Evolutionary conservation across 108 stramenopile species (phyloP), one percentile per base, ranked within the genome.

Genomic region (Fragilaria radians): DNA sequence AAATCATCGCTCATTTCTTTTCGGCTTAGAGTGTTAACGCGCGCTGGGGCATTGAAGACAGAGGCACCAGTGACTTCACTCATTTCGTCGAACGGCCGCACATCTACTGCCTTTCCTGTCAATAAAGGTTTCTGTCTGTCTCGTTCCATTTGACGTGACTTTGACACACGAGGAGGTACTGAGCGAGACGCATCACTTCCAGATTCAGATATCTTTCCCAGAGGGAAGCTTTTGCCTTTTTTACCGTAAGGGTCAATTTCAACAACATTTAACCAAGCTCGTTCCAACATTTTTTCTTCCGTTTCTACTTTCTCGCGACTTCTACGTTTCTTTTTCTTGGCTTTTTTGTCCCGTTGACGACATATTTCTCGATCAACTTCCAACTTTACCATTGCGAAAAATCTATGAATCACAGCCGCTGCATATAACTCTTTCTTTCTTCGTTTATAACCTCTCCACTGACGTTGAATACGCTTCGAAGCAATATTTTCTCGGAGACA

Each of bases 311-410:
- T 63, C 61, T 77, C 69, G 29, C 53, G 32, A 50, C 25, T 46
- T 60, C 71, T 53, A 69, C 46, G 30, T 66, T 51, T 81, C 66
- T 54, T 60, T 63, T 62, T 83, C 63, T 48, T 73, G 73, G 54
- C 70, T 82, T 28, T 70, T 28, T 69, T 68, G 52, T 66, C 53
- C 55, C 60, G 62, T 25, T 73, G 74, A 18, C 67, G 74, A 46
- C 48, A 46, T 45, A 86, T 75, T 71, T 90, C 85, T 34, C 66
- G 55, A 9, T 84, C 81, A 31, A 90, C 85, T 57, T 86, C 88
- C 45, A 51, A 60, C 57, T 77, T 78, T 7, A 90, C 83, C 59
- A 52, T 64, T 26, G 79, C 68, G 66, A 90, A 90, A 54, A 90
- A 90, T 22, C 82, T 53, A 51, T 90, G 79, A 42, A 90, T 90